These are phyloP conservation scores for Eleusine coracana DNA, from an alignment of 176 grass and related monocot genomes.

Conservation along the genomic window DNA sequence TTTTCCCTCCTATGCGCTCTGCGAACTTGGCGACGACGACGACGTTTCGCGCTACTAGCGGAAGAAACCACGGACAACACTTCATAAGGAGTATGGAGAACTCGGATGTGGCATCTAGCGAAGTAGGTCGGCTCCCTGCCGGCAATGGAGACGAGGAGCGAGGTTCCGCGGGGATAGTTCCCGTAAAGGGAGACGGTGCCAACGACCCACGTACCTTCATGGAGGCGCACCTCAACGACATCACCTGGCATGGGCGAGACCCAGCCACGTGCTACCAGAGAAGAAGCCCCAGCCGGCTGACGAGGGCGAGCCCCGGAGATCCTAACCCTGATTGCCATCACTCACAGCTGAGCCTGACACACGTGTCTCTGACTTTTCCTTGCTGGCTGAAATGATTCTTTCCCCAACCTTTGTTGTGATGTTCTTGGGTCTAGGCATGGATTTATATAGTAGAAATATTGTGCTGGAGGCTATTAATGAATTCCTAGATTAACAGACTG, in stretches of 20 bases:
- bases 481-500: too few species aligned
- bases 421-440: background rate
- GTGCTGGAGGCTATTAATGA: too few species aligned
- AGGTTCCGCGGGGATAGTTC: background rate
- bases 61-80: background rate
- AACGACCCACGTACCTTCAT: background rate
- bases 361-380: background rate
- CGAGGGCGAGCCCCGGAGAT: background rate
- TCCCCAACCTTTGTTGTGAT: background rate
- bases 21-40: background rate
- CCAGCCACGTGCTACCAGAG: background rate
- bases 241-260: background rate
- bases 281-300: background rate
- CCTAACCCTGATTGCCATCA: background rate
- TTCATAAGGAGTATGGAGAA: background rate
- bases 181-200: background rate
- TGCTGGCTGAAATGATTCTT: background rate
- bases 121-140: conserved; percentile 1
- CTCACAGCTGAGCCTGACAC: too few species aligned
- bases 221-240: conserved; percentile 1
- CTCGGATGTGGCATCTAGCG: background rate
- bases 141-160: background rate
- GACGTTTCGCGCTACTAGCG: background rate
- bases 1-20: background rate
- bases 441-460: background rate